phyloP scores from a whole-genome alignment of 495 filamentous ascomycete genomes.

The Hypoxylon intermedium region DNA sequence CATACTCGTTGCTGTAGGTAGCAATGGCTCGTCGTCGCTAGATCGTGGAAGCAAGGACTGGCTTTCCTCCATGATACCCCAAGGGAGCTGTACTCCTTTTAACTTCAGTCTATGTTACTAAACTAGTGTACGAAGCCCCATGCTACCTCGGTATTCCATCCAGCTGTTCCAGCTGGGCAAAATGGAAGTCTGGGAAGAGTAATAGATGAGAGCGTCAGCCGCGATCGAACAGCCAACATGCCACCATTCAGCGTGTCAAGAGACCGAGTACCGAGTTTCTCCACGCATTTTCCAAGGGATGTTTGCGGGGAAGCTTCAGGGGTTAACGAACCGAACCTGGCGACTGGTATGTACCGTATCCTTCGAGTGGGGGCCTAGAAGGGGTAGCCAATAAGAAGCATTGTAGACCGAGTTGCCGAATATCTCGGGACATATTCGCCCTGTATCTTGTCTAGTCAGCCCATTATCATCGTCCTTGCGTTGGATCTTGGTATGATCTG shows the following conservation, averaged over 20 bases:
- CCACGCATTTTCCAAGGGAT: neutral
- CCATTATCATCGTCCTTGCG: conserved; percentile 11
- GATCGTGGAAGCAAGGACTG: conserved; percentile 21
- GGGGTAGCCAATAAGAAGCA: conserved; percentile 14
- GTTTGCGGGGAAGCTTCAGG: conserved; percentile 24
- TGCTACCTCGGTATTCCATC: too few species aligned
- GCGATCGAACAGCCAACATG: too few species aligned
- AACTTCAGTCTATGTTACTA: too few species aligned
- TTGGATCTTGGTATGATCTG: conserved; percentile 6
- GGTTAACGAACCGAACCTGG: conserved; percentile 15
- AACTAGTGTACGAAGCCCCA: too few species aligned
- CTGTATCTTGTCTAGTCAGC: too few species aligned
- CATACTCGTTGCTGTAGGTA: conserved; percentile 45
- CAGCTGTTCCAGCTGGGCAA: too few species aligned
- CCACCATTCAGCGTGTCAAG: neutral
- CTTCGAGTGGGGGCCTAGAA: neutral
- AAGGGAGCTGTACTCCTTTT: neutral
- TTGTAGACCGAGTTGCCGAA: conserved; percentile 16
- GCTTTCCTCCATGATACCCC: conserved; percentile 24
- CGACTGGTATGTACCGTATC: neutral
- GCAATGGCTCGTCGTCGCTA: conserved; percentile 45
- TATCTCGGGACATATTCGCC: conserved; percentile 13
- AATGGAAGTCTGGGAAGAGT: too few species aligned
- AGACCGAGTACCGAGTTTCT: conserved; percentile 22
- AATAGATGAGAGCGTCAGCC: too few species aligned